Evolutionary conservation across 352 stramenopile genomes (phyloP).

Genomic region (Globisporangium carolinianum): DNA sequence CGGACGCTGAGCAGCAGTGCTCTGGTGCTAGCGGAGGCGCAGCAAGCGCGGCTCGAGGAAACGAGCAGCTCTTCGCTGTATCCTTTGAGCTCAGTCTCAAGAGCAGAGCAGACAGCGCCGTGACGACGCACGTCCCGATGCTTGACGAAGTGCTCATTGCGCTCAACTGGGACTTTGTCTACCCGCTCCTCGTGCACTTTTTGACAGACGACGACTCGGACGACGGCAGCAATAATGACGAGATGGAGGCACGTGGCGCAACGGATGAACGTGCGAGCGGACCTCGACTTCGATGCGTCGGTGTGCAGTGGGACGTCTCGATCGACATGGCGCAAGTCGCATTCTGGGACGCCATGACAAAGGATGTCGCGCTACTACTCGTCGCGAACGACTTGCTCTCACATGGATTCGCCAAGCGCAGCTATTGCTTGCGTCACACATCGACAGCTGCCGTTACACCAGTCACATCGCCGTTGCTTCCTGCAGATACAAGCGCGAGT

Average conservation of each 20-base stretch:
- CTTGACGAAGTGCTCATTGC: conserved; percentile 37
- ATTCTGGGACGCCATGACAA: conserved; percentile 60
- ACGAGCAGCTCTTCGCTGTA: conserved; percentile 26
- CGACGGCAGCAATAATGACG: not conserved
- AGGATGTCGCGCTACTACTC: conserved; percentile 43
- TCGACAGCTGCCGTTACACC: not conserved
- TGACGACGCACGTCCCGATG: conserved; percentile 29
- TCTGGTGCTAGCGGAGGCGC: not conserved
- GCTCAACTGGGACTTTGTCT: conserved; percentile 70
- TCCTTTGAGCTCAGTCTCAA: conserved; percentile 46
- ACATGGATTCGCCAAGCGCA: conserved; percentile 26
- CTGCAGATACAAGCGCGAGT: not conserved
- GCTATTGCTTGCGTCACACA: not conserved
- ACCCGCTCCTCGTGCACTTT: conserved; percentile 50
- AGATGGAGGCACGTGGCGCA: no score
- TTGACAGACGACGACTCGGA: conserved; percentile 33
- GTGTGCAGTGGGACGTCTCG: conserved; percentile 61
- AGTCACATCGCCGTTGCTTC: not conserved
- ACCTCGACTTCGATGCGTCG: conserved; percentile 24
- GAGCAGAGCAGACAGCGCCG: conserved; percentile 11
- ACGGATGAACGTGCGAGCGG: not conserved
- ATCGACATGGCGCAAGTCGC: conserved; percentile 46
- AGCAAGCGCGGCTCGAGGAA: not conserved
- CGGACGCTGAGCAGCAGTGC: not conserved
- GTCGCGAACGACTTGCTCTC: conserved; percentile 49